Base-by-base conservation (phyloP, 805 yeast species). In the Nakazawaea wyomingensis region DNA sequence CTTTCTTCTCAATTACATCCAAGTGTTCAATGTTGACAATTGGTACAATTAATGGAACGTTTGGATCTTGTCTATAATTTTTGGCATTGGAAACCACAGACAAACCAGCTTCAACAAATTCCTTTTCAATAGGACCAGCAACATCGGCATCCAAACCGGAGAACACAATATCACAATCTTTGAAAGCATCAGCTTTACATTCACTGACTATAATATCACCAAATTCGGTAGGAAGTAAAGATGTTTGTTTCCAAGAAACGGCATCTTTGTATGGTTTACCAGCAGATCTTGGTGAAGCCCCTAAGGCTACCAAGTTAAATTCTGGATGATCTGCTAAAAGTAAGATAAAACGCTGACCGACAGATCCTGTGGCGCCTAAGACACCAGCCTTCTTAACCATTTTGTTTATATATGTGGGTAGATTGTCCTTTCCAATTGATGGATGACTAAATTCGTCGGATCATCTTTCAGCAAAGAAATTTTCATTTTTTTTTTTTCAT, bases 361-460 rank as follows among this genome's bases (percentile, higher is more conserved):
- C 99, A 34, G 95, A 82, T 41, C 99, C 99, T 10, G 99, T 91
- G 52, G 98, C 98, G 39, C 99, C 99, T 48, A 91, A 72, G 54
- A 93, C 97, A 70, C 99, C 99, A 18, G 80, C 82, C 62, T 74
- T 76, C 49, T 61, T 71, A 32, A 58, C 45, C 67, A 61, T 62
- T 24, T 46, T 37, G 29, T 34, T 19, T 47, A 28, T 5, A 17
- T 37, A 14, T 17, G 17, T 42, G 27, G n/a, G n/a, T n/a, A n/a
- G n/a, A n/a, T n/a, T n/a, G n/a, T n/a, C n/a, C n/a, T n/a, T n/a
- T n/a, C n/a, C n/a, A n/a, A n/a, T n/a, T n/a, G n/a, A n/a, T n/a
- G n/a, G n/a, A n/a, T n/a, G n/a, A n/a, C n/a, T n/a, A n/a, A n/a
- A n/a, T n/a, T n/a, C n/a, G n/a, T n/a, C n/a, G n/a, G n/a, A n/a